A percentile compares a stretch with the other conserved stretches of the same genome.
Evolutionary conservation across 2,329 filamentous ascomycete genomes (phyloP).

Genomic region (Aureobasidium sp.): DNA sequence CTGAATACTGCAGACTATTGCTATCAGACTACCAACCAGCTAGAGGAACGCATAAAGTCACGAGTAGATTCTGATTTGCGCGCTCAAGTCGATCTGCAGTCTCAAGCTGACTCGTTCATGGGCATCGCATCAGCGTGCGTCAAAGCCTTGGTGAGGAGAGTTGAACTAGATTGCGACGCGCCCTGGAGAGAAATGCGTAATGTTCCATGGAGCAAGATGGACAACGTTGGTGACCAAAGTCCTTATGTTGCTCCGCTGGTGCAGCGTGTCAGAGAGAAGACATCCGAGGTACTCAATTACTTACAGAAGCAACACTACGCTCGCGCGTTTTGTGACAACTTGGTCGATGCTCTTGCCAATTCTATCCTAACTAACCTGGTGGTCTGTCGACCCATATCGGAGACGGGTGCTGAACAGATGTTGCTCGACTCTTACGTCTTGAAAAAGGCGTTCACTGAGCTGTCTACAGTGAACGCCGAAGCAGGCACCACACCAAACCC

Average conservation of each 20-base stretch:
- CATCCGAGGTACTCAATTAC: conserved; percentile 66
- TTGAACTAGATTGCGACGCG: conserved; percentile 74
- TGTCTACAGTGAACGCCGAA: conserved; percentile 56
- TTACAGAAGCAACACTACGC: conserved; percentile 90
- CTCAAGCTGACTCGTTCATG: conserved; percentile 90
- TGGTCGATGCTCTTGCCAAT: conserved; percentile 80
- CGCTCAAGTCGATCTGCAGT: conserved; percentile 75
- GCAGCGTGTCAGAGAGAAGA: conserved; percentile 61
- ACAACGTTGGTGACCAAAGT: conserved; percentile 88
- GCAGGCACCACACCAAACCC: conserved; percentile 46
- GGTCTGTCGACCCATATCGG: conserved; percentile 82
- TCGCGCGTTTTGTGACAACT: conserved; percentile 86
- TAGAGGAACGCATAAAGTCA: conserved; percentile 90
- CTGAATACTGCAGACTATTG: conserved; percentile 98
- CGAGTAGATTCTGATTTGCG: conserved; percentile 75
- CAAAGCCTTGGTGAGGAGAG: conserved; percentile 71
- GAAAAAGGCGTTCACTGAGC: conserved; percentile 67
- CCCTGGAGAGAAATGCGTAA: conserved; percentile 97
- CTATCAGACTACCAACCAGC: conserved; percentile 83
- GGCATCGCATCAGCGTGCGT: conserved; percentile 87
- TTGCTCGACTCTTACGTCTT: conserved; percentile 88
- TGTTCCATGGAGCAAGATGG: conserved; percentile 89
- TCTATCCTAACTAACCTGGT: conserved; percentile 79
- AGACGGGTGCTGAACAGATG: conserved; percentile 97
- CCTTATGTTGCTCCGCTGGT: conserved; percentile 81